phyloP scores from a whole-genome alignment of 768 basidiomycete species.

The Leccinum obscurum region DNA sequence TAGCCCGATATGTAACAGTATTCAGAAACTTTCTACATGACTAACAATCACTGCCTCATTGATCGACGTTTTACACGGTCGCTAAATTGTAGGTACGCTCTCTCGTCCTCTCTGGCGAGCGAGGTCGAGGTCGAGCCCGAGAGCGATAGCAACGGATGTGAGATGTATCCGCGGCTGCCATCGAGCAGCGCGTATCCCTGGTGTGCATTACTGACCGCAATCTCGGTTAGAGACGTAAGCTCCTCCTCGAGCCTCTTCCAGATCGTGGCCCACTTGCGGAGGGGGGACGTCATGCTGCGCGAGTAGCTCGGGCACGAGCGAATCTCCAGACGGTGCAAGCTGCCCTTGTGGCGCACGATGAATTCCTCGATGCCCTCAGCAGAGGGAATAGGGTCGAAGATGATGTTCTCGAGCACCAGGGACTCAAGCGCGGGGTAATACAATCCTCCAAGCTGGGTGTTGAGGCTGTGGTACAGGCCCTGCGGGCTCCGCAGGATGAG shows the following conservation, averaged over 20 bases:
- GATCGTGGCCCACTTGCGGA: slow-evolving; percentile 30
- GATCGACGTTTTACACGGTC: slow-evolving; percentile 15
- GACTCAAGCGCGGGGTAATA: slow-evolving; percentile 28
- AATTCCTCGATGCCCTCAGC: slow-evolving; percentile 31
- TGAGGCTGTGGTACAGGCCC: slow-evolving; percentile 30
- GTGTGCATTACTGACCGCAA: slow-evolving; percentile 16
- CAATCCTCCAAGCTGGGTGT: slow-evolving; percentile 18
- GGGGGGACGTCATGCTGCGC: slow-evolving; percentile 3
- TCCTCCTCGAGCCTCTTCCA: slow-evolving; percentile 27
- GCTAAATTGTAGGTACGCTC: slow-evolving; percentile 9
- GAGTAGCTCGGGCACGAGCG: slow-evolving; percentile 29
- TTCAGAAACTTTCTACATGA: too few species aligned
- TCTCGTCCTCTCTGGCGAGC: slow-evolving; percentile 13
- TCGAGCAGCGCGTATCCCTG: slow-evolving; percentile 29
- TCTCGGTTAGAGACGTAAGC: slow-evolving; percentile 21
- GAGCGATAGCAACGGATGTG: slow-evolving; percentile 10
- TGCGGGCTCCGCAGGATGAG: slow-evolving; percentile 30
- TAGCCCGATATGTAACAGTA: too few species aligned
- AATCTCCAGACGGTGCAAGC: slow-evolving; percentile 25
- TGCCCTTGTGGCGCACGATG: slow-evolving; percentile 30
- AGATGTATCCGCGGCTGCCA: slow-evolving; percentile 21
- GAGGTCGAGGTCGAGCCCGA: background rate
- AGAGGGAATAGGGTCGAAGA: slow-evolving; percentile 26
- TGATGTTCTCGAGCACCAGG: slow-evolving; percentile 30
- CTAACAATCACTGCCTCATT: too few species aligned